Base-by-base conservation (phyloP, 129 eudicot species). In the Scalesia atractyloides region DNA sequence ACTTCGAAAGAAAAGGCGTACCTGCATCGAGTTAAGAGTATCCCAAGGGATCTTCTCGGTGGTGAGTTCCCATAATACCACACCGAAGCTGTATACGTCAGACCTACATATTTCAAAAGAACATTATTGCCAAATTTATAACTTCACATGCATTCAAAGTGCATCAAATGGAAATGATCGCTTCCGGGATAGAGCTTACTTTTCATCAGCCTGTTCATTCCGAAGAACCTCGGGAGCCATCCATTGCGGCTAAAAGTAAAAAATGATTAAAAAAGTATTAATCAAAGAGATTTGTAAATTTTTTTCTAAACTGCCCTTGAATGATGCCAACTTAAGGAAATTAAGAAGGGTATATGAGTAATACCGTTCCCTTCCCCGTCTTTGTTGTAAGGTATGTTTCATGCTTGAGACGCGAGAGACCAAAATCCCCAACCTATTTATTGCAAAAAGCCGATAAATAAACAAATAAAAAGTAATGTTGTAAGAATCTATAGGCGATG, bases 151-250 rank as follows among this genome's bases (percentile, higher is more conserved):
- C 53, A 59, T 41, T 53, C 19, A 20, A 48, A 19, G 5, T 49
- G 63, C 30, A 46, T 53, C 24, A 36, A 59, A 65, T 34, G 18
- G 37, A 80, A 67, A 41, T 18, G 17, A 77, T 37, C 16, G 24
- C 18, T 51, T 68, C 7, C 9, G 10, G 20, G 43, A 39, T 49
- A 57, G 26, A 58, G 50, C 76, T 70, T 90, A 94, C 98, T 90
- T 94, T 79, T 94, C 98, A 77, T 94, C 92, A 49, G 98, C 82
- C 17, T 80, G 98, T 81, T 94, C 98, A 68, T 90, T 87, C 26
- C 98, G 96, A 79, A 94, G 96, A 83, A 88, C 97, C 81, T 94
- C 98, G 5, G 98, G 98, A 58, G 98, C 98, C 98, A 90, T 94
- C 97, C 97, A 94, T 77, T 94, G 98, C 73, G 98, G 98, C 98